These are phyloP conservation scores for Ilex asprella DNA, from an alignment of 257 asterid genomes.

Conservation along the genomic window DNA sequence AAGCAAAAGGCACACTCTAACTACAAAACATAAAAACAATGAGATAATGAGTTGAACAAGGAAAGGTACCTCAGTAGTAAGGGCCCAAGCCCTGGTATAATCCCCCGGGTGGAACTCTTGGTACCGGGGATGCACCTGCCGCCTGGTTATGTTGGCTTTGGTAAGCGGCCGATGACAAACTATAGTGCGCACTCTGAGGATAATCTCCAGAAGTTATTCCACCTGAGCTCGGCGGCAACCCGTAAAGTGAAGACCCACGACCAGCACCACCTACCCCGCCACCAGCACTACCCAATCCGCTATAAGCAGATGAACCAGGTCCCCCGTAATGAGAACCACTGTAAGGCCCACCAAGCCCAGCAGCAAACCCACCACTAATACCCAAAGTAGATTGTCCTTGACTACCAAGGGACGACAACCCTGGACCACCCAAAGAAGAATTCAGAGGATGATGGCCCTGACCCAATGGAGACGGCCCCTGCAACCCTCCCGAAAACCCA, in stretches of 20 bases:
- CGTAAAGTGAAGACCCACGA: constrained; percentile 58
- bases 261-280: constrained; percentile 34
- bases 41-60: not conserved
- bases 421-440: constrained; percentile 37
- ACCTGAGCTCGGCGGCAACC: constrained; percentile 46
- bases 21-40: constrained; percentile 7
- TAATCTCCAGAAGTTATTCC: constrained; percentile 53
- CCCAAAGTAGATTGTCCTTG: constrained; percentile 46
- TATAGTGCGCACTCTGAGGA: constrained; percentile 36
- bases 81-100: constrained; percentile 63
- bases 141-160: constrained; percentile 53
- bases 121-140: constrained; percentile 41
- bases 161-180: constrained; percentile 45
- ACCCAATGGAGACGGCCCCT: constrained; percentile 17
- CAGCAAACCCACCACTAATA: constrained; percentile 33
- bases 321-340: constrained; percentile 47
- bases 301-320: constrained; percentile 38
- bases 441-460: constrained; percentile 16
- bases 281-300: constrained; percentile 24
- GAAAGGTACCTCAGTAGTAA: constrained; percentile 64
- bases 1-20: not conserved
- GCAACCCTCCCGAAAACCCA: constrained; percentile 33
- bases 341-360: constrained; percentile 46
- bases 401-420: constrained; percentile 32
- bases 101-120: constrained; percentile 63